Conservation (phyloP, 1,284 basidiomycete species). For the Kwoniella shivajii region DNA sequence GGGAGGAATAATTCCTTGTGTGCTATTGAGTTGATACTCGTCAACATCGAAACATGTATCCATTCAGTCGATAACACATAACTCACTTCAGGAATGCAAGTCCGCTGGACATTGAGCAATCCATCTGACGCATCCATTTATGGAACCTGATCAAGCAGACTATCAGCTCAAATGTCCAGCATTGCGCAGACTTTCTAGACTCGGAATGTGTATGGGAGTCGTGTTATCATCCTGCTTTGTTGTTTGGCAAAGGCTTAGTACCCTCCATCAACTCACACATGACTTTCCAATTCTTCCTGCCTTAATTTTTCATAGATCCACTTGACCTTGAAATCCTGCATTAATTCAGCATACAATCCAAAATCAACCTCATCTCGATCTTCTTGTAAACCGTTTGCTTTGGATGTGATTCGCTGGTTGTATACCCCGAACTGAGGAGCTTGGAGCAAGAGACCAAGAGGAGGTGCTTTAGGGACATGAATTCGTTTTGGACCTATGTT, state of each 20-base stretch:
- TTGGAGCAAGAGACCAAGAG: conserved; percentile 91
- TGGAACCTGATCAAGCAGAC: conserved; percentile 35
- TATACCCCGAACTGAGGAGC: conserved; percentile 72
- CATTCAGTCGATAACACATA: conserved; percentile 51
- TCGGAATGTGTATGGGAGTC: background rate
- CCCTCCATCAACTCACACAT: conserved; percentile 64
- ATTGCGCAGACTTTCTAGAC: background rate
- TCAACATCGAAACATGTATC: background rate
- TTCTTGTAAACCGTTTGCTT: conserved; percentile 32
- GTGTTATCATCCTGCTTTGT: background rate
- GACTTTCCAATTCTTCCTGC: conserved; percentile 74
- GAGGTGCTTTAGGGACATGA: conserved; percentile 94
- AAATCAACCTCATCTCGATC: conserved; percentile 60
- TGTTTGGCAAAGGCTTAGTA: no score
- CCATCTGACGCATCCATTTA: conserved; percentile 52
- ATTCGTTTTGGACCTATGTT: conserved; percentile 66
- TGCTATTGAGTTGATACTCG: conserved; percentile 57
- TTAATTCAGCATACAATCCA: conserved; percentile 63
- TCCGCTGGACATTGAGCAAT: conserved; percentile 28
- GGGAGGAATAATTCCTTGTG: conserved; percentile 69
- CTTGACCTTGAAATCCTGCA: conserved; percentile 77
- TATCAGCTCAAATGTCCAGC: background rate
- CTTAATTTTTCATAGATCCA: conserved; percentile 84
- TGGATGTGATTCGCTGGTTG: conserved; percentile 57
- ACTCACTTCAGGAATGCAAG: conserved; percentile 47